Conservation (phyloP, 2,329 filamentous ascomycete genomes). For the Verruconis gallopava region DNA sequence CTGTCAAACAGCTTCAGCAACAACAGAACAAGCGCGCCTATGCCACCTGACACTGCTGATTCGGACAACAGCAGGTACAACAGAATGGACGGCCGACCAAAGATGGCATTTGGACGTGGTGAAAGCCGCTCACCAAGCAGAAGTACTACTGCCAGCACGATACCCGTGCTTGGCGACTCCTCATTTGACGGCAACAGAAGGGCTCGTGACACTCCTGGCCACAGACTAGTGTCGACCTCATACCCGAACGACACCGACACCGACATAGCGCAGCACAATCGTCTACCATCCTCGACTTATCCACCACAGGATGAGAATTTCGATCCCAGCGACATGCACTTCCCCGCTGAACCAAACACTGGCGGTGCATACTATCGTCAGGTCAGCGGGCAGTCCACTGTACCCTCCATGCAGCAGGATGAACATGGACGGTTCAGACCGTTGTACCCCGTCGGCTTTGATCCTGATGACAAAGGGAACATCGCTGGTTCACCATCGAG, state of each 20-base stretch:
- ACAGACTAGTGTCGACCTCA: not conserved
- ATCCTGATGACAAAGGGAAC: not conserved
- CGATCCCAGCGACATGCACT: constrained; percentile 3
- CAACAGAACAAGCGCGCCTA: constrained; percentile 16
- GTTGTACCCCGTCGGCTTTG: constrained; percentile 7
- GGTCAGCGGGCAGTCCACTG: not conserved
- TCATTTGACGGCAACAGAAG: constrained; percentile 5
- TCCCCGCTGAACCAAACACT: not conserved
- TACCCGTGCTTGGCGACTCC: constrained; percentile 2
- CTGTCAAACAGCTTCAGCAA: constrained; percentile 28
- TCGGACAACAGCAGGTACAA: constrained; percentile 21
- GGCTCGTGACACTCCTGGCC: not conserved
- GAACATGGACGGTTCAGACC: constrained; percentile 3
- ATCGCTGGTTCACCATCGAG: not conserved
- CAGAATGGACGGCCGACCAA: constrained; percentile 19
- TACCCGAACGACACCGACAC: constrained; percentile 1
- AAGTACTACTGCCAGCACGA: constrained; percentile 8
- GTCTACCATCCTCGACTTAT: not conserved
- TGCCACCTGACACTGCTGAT: constrained; percentile 19
- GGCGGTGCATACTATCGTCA: constrained; percentile 3
- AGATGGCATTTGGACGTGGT: constrained; percentile 32
- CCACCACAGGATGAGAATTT: constrained; percentile 3
- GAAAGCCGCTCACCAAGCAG: constrained; percentile 8
- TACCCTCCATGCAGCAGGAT: not conserved
- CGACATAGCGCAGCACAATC: constrained; percentile 2